These are phyloP conservation scores for Pseudozyma sp. DNA, from an alignment of 1,284 basidiomycete genomes.

Conservation along the genomic window DNA sequence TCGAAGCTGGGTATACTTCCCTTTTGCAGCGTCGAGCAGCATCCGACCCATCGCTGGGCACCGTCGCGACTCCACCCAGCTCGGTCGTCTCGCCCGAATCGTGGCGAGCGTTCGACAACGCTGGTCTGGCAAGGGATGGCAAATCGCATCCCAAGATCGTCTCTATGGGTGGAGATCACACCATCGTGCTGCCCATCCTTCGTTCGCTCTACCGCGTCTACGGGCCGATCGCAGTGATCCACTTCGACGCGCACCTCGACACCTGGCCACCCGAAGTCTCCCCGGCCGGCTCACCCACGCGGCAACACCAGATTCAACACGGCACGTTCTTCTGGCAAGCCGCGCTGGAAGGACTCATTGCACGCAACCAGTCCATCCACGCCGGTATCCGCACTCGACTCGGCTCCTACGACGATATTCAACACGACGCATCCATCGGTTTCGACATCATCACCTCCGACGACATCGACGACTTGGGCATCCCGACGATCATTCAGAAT, in stretches of 20 bases:
- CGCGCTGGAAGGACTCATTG: conserved; percentile 69
- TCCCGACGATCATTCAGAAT: conserved; percentile 37
- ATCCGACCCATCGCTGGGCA: conserved; percentile 10
- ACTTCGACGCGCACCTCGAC: conserved; percentile 71
- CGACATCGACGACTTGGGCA: conserved; percentile 54
- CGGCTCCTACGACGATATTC: conserved; percentile 45
- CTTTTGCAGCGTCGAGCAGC: conserved; percentile 32
- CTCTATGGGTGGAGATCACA: conserved; percentile 71
- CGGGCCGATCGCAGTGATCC: conserved; percentile 70
- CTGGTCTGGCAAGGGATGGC: conserved; percentile 41
- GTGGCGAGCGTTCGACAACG: conserved; percentile 70
- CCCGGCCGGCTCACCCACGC: conserved; percentile 30
- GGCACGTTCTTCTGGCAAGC: conserved; percentile 70
- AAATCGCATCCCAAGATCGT: conserved; percentile 69
- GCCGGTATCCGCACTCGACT: conserved; percentile 75
- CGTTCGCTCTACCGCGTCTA: conserved; percentile 69
- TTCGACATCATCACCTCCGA: conserved; percentile 58
- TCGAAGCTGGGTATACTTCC: conserved; percentile 45
- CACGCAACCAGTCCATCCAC: conserved; percentile 78
- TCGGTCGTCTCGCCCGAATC: conserved; percentile 18
- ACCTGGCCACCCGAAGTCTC: conserved; percentile 75
- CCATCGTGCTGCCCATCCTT: conserved; percentile 71
- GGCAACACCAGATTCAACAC: conserved; percentile 63
- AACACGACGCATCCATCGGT: conserved; percentile 49
- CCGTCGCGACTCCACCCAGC: conserved; percentile 5